Evolutionary conservation across 78 protist species (phyloP).

Genomic region (Emiliania huxleyi): DNA sequence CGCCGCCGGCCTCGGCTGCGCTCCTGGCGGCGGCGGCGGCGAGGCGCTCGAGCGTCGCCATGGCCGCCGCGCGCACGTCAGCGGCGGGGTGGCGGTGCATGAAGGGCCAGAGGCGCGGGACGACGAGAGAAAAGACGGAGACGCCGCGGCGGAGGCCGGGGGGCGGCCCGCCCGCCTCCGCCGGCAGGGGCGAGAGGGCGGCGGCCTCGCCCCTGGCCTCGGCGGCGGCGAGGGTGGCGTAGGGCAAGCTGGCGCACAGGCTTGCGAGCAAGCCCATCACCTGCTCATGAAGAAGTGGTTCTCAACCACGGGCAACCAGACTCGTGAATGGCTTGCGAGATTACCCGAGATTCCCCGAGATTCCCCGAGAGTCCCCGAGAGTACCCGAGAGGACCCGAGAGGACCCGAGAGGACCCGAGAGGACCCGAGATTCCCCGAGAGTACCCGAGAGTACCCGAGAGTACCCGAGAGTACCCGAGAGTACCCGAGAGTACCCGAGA

Average conservation of each 20-base stretch:
- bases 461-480: too few relatives aligned
- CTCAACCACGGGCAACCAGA: too few relatives aligned
- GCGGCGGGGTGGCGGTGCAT: slow-evolving; percentile 2
- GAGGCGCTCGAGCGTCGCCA: neutral
- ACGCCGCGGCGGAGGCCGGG: neutral
- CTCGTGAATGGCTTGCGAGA: too few relatives aligned
- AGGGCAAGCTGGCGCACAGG: neutral
- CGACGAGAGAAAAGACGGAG: neutral
- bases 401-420: too few relatives aligned
- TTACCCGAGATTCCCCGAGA: too few relatives aligned
- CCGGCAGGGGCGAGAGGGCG: neutral
- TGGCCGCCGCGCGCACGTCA: neutral
- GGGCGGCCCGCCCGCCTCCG: neutral
- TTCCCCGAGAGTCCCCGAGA: too few relatives aligned
- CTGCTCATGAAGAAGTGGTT: too few relatives aligned
- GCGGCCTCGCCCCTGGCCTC: neutral
- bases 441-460: too few relatives aligned
- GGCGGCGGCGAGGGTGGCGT: neutral
- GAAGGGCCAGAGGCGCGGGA: slow-evolving; percentile 58
- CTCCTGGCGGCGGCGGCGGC: neutral
- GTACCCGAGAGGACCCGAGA: too few relatives aligned
- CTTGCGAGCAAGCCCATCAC: slow-evolving; percentile 33
- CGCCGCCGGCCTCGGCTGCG: neutral
- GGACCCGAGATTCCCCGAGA: too few relatives aligned
- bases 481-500: too few relatives aligned